These are phyloP conservation scores for Alisma plantagoaquatica DNA, from an alignment of 106 monocot genomes.

Conservation along the genomic window DNA sequence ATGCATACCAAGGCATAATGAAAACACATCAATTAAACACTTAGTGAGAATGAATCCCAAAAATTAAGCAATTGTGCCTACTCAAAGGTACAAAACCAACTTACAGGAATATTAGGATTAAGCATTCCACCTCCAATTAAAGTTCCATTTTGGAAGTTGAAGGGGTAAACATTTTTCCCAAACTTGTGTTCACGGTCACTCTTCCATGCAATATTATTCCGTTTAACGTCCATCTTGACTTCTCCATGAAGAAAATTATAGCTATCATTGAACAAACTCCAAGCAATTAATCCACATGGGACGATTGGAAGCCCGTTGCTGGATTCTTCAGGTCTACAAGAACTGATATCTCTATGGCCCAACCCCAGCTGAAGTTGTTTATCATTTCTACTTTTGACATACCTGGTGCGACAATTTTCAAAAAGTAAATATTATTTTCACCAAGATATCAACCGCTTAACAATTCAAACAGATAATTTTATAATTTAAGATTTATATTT, in stretches of 20 bases:
- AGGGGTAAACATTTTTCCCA: constrained; percentile 77
- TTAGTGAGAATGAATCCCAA: no score
- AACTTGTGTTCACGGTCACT: constrained; percentile 76
- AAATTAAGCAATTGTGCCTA: no score
- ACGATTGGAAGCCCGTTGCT: constrained; percentile 67
- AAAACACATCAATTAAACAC: no score
- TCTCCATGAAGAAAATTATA: constrained; percentile 38
- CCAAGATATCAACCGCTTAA: neutral
- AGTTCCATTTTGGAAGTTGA: constrained; percentile 85
- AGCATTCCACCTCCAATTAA: constrained; percentile 70
- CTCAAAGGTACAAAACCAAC: constrained; percentile 17
- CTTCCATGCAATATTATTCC: constrained; percentile 74
- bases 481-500: no score
- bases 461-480: neutral
- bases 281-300: constrained; percentile 93
- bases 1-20: no score
- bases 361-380: constrained; percentile 59
- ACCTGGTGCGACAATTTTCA: constrained; percentile 30
- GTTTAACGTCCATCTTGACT: constrained; percentile 30
- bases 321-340: constrained; percentile 46
- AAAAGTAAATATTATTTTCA: neutral
- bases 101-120: constrained; percentile 62
- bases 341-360: constrained; percentile 37
- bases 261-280: constrained; percentile 93
- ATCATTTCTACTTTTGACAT: constrained; percentile 84